These are phyloP conservation scores for Acanthamoeba rhysodes DNA, from an alignment of 208 protist species.

Conservation along the genomic window DNA sequence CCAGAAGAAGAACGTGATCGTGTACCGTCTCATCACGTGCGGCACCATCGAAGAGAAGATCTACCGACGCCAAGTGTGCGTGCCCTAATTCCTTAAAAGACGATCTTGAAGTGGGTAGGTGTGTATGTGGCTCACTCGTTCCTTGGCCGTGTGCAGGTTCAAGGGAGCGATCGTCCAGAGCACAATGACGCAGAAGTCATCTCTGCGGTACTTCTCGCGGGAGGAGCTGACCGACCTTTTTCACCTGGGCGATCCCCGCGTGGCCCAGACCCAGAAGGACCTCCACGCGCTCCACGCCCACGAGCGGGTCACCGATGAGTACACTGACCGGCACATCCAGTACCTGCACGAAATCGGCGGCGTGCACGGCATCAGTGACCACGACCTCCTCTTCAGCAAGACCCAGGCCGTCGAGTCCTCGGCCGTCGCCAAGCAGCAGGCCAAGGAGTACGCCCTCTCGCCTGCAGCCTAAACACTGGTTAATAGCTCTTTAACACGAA, in stretches of 20 bases:
- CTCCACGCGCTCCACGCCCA: conserved; percentile 78
- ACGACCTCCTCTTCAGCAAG: conserved; percentile 84
- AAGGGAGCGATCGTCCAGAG: conserved; percentile 84
- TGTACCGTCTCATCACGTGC: conserved; percentile 86
- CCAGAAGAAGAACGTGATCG: conserved; percentile 86
- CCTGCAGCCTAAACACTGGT: not conserved
- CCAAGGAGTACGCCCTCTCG: not conserved
- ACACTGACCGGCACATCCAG: conserved; percentile 76
- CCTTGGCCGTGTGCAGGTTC: conserved; percentile 33
- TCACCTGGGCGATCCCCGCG: conserved; percentile 75
- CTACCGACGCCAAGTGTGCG: conserved; percentile 85
- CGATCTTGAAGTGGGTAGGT: too few species aligned
- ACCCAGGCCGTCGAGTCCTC: conserved; percentile 62
- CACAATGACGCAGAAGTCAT: conserved; percentile 75
- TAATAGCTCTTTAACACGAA: too few species aligned
- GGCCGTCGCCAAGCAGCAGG: conserved; percentile 59
- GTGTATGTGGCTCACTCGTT: not conserved
- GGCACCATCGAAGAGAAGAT: conserved; percentile 88
- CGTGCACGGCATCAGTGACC: conserved; percentile 82
- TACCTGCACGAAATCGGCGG: conserved; percentile 49
- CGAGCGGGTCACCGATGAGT: conserved; percentile 71
- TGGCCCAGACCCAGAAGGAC: conserved; percentile 78
- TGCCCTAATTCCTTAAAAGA: too few species aligned
- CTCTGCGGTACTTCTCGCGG: conserved; percentile 80
- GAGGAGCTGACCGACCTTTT: conserved; percentile 80